Base-by-base conservation (phyloP, 139 green algal species). In the Coelastrella sp. region DNA sequence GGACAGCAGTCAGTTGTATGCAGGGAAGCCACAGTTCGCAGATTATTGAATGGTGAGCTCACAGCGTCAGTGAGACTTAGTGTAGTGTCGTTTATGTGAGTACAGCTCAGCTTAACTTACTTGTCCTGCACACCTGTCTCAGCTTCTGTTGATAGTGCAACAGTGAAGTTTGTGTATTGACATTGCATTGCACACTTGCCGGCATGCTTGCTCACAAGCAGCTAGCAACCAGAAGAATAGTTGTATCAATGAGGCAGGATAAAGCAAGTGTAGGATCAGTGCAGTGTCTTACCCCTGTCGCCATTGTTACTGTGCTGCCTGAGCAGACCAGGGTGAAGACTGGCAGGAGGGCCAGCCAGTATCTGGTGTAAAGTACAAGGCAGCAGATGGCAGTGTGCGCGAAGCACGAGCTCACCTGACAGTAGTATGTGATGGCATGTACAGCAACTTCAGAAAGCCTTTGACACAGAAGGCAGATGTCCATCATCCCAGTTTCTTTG, bases 371-470 rank as follows among this genome's bases (percentile, higher is more conserved):
- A 50, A 81, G 19, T 99, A 98, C 92, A 94, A 93, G 73, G 67
- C 51, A 17, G 64, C 34, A 4, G 85, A 94, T 21, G 90, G 91
- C 41, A 51, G 38, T 27, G 13, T 87, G 17, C 87, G 86, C 5
- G 73, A 86, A 13, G 93, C 92, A 5, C 75, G 71, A 0, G 96
- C 92, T 23, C 91, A 96, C 88, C 93, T 99, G 17, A 98, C 94
- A 25, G 92, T 99, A 30, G 96, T 98, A 67, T 99, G 97, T 87
- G 96, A 99, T 86, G 96, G 97, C 85, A 99, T 99, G 96, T 98
- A 99, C 93, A 98, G 94, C 69, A 92, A 88, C 38, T 91, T 99
- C 66, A 85, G 96, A 32, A 94, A 91, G 64, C 93, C 94, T 66
- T 89, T 98, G 17, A 83, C 89, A 2, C 41, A 89, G 76, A 64